Base-by-base conservation (phyloP, 1,284 basidiomycete genomes). In the Trichosporon faecale region DNA sequence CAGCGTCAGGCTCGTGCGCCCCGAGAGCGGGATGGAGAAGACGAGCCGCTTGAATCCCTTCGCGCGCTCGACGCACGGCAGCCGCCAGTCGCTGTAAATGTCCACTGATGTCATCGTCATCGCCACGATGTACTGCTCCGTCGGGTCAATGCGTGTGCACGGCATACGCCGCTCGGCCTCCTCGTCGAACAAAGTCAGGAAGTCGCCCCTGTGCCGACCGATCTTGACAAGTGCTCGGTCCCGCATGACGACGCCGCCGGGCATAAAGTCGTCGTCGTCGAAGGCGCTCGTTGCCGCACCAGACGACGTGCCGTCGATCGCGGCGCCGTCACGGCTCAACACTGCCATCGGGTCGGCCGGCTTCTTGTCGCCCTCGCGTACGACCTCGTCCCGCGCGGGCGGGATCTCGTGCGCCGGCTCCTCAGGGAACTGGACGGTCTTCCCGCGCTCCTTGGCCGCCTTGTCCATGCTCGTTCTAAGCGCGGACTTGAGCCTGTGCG, bases 221-320 rank as follows among this genome's bases (percentile, higher is more conserved):
- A 84, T 78, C 46, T 76, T 72, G 35, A 83, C 79, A 3, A 83
- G 73, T 75, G 82, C 81, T 0, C 83, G 79, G 71, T 84, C 82
- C 44, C 78, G 75, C 74, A 82, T 74, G 64, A 82, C 76, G 3
- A 82, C 74, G 4, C 78, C 75, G 3, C 76, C 79, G 4, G 75
- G 73, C 31, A 71, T 65, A 27, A 72, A 66, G 31, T 73, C 70
- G 64, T 77, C 73, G 9, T 69, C 29, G 44, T 73, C 72, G 23
- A 75, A 40, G 5, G 74, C 75, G 5, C 73, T 76, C 44, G 77
- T 78, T 1, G 73, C 72, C 0, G 80, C 79, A 14, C 76, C 78
- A 6, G 78, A 75, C 69, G 79, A 81, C 0, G 81, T 83, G 14
- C 78, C 80, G 7, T 66, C 77, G 1, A 77, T 77, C 3, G 77